phyloP scores from a whole-genome alignment of 306 rosid genomes.

The Rubus idaeus region DNA sequence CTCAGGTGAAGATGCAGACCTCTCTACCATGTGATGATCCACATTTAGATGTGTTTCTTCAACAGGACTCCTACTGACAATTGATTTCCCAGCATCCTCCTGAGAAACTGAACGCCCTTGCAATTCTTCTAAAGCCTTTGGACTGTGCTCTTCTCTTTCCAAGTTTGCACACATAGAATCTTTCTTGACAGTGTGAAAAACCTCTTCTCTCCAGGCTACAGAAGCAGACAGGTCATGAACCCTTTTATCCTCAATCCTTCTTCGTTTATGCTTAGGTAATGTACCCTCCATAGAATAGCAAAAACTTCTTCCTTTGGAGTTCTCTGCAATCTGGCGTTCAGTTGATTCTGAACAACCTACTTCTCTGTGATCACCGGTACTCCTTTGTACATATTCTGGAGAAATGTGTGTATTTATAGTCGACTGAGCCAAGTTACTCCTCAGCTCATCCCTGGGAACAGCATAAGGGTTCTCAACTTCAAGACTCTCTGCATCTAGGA shows the following conservation, averaged over 20 bases:
- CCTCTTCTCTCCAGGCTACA: constrained; percentile 34
- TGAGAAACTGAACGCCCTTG: constrained; percentile 33
- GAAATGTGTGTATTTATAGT: constrained; percentile 26
- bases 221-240: constrained; percentile 32
- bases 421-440: constrained; percentile 26
- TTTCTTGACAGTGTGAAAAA: constrained; percentile 26
- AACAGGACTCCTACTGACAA: constrained; percentile 16
- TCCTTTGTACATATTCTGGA: constrained; percentile 31
- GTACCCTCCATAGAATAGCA: constrained; percentile 41
- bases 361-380: constrained; percentile 25
- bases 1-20: constrained; percentile 34
- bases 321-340: constrained; percentile 29
- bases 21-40: constrained; percentile 33
- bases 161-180: constrained; percentile 26
- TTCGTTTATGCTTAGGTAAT: constrained; percentile 48
- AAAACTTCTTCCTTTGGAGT: constrained; percentile 23
- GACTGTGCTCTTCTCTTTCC: constrained; percentile 37
- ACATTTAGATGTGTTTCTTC: constrained; percentile 34
- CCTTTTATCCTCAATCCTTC: constrained; percentile 39
- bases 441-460: constrained; percentile 33
- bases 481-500: constrained; percentile 31
- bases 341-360: constrained; percentile 27
- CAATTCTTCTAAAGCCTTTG: constrained; percentile 30
- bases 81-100: constrained; percentile 28
- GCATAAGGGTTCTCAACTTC: constrained; percentile 33